Evolutionary conservation across 2,329 filamentous ascomycete genomes (phyloP).

Genomic region (Pyrenochaeta sp.): DNA sequence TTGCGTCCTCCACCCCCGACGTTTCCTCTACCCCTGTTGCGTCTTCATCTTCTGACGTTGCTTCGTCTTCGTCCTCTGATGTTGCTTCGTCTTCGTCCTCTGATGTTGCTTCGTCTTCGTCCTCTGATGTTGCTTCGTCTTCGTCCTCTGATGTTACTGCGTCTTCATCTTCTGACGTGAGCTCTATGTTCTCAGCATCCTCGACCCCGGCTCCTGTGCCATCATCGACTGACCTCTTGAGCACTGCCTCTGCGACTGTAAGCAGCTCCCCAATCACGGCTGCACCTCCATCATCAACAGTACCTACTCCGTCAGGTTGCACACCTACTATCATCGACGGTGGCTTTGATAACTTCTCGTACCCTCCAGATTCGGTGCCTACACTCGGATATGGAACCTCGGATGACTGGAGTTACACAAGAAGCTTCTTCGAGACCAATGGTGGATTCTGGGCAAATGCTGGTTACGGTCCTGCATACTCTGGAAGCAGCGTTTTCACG

Average conservation of each 20-base stretch:
- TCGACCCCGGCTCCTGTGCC: neutral
- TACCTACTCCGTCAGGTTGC: neutral
- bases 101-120: no score
- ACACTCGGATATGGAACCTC: neutral
- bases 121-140: no score
- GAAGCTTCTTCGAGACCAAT: neutral
- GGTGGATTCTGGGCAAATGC: neutral
- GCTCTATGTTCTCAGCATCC: neutral
- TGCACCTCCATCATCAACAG: neutral
- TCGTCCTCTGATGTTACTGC: no score
- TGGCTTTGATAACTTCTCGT: neutral
- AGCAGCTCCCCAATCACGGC: neutral
- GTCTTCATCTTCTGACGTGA: no score
- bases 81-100: no score
- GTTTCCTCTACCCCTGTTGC: no score
- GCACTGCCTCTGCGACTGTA: neutral
- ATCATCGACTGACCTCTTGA: neutral
- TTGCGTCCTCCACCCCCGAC: no score
- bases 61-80: no score
- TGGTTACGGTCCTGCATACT: neutral
- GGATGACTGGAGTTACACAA: neutral
- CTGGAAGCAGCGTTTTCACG: neutral
- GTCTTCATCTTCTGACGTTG: no score
- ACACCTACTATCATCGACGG: neutral
- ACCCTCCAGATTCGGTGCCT: neutral